phyloP scores from a whole-genome alignment of 2,329 filamentous ascomycete species.

The Fonsecaea pedrosoi region DNA sequence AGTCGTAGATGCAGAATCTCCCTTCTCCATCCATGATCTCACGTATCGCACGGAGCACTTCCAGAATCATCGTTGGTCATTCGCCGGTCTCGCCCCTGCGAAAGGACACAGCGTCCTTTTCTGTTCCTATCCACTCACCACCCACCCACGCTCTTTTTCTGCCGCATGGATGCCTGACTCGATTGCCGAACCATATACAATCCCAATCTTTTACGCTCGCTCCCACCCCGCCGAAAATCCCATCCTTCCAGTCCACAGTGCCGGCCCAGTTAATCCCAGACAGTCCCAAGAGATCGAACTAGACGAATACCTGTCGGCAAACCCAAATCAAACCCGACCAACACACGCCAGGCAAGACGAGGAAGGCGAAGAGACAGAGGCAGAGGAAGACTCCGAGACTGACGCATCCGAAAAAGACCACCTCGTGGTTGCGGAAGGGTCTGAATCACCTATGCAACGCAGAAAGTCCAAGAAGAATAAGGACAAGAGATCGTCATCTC shows the following conservation, averaged over 20 bases:
- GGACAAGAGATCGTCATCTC: slow-evolving; percentile 34
- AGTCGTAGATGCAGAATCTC: slow-evolving; percentile 10
- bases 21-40: slow-evolving; percentile 20
- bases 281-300: slow-evolving; percentile 31
- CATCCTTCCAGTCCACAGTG: slow-evolving; percentile 32
- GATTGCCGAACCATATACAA: slow-evolving; percentile 38
- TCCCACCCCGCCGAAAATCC: slow-evolving; percentile 24
- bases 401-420: slow-evolving; percentile 35
- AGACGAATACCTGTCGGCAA: slow-evolving; percentile 14
- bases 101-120: slow-evolving; percentile 39
- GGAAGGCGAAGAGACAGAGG: slow-evolving; percentile 23
- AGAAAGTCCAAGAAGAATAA: slow-evolving; percentile 39
- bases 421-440: slow-evolving; percentile 27
- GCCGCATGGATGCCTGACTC: slow-evolving; percentile 42
- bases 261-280: neutral
- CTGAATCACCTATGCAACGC: slow-evolving; percentile 42
- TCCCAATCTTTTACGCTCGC: slow-evolving; percentile 35
- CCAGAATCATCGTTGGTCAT: slow-evolving; percentile 15
- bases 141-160: slow-evolving; percentile 31
- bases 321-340: slow-evolving; percentile 7
- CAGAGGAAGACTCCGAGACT: slow-evolving; percentile 26
- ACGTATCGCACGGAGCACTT: slow-evolving; percentile 4
- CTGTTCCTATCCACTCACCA: slow-evolving; percentile 24
- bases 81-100: slow-evolving; percentile 14
- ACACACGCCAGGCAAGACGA: slow-evolving; percentile 18